A percentile compares a stretch with the other conserved stretches of the same genome.
Conservation (phyloP, 108 stramenopile species). For the Fragilaria radians region DNA sequence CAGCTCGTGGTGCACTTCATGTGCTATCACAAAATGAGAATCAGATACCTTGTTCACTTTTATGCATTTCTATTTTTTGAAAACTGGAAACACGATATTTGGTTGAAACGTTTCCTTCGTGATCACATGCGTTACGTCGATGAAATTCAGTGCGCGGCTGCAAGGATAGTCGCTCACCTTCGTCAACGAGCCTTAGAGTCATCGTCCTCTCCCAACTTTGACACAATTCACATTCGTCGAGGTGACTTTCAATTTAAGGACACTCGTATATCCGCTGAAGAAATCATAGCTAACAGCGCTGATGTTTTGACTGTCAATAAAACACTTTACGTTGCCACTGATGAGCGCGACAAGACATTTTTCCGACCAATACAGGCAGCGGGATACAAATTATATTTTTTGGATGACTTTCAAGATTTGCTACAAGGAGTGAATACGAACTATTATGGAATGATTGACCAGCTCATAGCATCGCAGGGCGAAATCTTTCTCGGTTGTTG, state of each 20-base stretch:
- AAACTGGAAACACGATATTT: constrained; percentile 62
- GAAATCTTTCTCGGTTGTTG: constrained; percentile 73
- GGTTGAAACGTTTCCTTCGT: constrained; percentile 66
- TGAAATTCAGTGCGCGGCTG: constrained; percentile 77
- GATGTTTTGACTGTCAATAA: constrained; percentile 21
- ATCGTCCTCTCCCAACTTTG: constrained; percentile 30
- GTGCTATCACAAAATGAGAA: constrained; percentile 41
- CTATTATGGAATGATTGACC: constrained; percentile 85
- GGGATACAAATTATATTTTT: constrained; percentile 29
- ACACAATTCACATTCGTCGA: constrained; percentile 71
- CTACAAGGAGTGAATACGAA: constrained; percentile 37
- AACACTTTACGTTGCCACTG: constrained; percentile 50
- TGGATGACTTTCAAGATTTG: constrained; percentile 49
- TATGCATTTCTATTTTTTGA: constrained; percentile 78
- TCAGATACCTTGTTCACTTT: constrained; percentile 58
- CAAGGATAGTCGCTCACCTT: constrained; percentile 53
- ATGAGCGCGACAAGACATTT: constrained; percentile 43
- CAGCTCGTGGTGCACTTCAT: constrained; percentile 50
- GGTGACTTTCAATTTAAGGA: constrained; percentile 64
- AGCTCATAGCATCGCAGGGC: constrained; percentile 67
- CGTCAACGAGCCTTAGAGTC: constrained; percentile 16
- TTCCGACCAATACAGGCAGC: constrained; percentile 22
- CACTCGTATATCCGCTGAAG: constrained; percentile 31
- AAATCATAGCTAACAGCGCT: constrained; percentile 37
- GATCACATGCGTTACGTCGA: constrained; percentile 75